Base-by-base conservation (phyloP, 495 filamentous ascomycete genomes). In the Hypoxylon lenormandii region DNA sequence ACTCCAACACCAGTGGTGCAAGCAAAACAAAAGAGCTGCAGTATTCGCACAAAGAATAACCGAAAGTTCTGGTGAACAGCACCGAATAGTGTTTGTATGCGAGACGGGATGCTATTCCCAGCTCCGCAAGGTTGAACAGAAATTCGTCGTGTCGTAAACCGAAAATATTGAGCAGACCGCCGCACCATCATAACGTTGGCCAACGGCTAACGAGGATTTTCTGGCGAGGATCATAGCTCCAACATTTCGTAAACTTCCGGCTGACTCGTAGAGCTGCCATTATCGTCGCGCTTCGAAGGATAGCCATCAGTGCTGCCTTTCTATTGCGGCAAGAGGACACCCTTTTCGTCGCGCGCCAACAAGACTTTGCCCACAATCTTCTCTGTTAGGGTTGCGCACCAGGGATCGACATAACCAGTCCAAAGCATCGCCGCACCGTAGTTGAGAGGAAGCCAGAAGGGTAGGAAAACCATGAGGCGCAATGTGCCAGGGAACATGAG, bases 381-480 rank as follows among this genome's bases (percentile, higher is more conserved):
- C 76, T 87, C 81, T 1, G 89, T 90, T 16, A 88, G 59, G 10
- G 74, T 78, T 33, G 87, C 89, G 76, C 89, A 91, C 70, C 83
- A 85, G 0, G 85, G 81, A 74, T 91, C 89, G 0, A 91, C 86
- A 55, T 89, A 86, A 4, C 78, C 83, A 0, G 88, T 90, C 89
- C 89, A 91, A 13, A 86, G 67, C 66, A 85, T 78, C 0, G 88
- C 87, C n/a, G 74, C 73, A 16, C 78, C 73, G 69, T 90, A 90
- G 0, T 89, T 79, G 4, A 89, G 69, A 1, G 77, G 79, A 52
- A 90, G 83, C 85, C 87, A 91, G 59, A 84, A 79, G 6, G 86
- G 71, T 2, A 81, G 73, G 28, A 85, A 81, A 6, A 85, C 78
- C 70, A 64, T 78, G 66, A 64, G 82, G 43, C 28, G 78, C 79